phyloP scores from a whole-genome alignment of 805 yeast genomes.

The Isabelozyma rhagii region DNA sequence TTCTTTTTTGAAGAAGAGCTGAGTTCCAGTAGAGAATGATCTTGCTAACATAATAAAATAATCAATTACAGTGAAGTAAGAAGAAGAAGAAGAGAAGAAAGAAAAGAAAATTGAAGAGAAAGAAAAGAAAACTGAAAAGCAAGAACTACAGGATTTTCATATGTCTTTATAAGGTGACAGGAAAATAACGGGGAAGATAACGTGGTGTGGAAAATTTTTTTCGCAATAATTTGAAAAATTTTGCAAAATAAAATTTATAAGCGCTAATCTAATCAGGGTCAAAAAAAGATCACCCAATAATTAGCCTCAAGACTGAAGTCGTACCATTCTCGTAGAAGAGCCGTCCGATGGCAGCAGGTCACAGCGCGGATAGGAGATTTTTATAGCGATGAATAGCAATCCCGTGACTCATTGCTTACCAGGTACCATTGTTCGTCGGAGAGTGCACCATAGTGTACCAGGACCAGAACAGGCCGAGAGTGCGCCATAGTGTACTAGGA shows the following conservation, averaged over 20 bases:
- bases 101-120: too few species aligned
- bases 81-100: not conserved
- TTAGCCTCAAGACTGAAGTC: not conserved
- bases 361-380: too few species aligned
- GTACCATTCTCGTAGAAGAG: too few species aligned
- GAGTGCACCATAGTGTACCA: too few species aligned
- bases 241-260: not conserved
- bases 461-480: too few species aligned
- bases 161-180: not conserved
- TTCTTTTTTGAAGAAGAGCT: slow-evolving; percentile 25
- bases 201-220: not conserved
- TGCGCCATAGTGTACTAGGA: too few species aligned
- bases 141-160: not conserved
- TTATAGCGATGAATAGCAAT: too few species aligned
- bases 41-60: slow-evolving; percentile 7
- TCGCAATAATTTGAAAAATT: not conserved
- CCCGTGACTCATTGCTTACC: too few species aligned
- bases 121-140: too few species aligned
- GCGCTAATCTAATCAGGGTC: not conserved
- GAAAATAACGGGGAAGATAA: not conserved
- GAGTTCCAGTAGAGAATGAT: slow-evolving; percentile 18
- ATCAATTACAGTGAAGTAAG: too few species aligned
- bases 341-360: too few species aligned
- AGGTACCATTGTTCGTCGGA: too few species aligned
- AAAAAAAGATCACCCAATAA: not conserved